Percentiles rank a stretch among this genome's conserved stretches.
These are phyloP conservation scores for Inga leiocalycina DNA, from an alignment of 306 rosid species.

Conservation along the genomic window DNA sequence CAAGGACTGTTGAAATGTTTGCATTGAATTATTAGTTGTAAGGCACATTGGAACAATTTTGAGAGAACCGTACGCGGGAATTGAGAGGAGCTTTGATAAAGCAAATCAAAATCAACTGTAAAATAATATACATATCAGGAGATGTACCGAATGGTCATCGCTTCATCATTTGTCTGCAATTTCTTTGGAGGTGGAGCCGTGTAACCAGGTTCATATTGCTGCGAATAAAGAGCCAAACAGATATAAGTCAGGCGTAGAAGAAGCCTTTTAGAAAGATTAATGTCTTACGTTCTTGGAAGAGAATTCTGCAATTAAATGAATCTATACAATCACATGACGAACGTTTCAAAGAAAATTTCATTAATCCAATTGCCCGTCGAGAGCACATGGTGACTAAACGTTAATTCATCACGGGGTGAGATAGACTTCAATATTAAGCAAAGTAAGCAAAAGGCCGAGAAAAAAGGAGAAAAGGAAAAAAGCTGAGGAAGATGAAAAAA, in stretches of 20 bases:
- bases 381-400: background rate
- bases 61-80: constrained; percentile 38
- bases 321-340: background rate
- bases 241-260: background rate
- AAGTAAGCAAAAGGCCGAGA: constrained; percentile 26
- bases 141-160: constrained; percentile 75
- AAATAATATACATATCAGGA: background rate
- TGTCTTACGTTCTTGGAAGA: background rate
- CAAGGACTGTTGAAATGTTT: constrained; percentile 13
- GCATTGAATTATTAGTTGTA: constrained; percentile 27
- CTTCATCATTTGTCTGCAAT: constrained; percentile 54
- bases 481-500: constrained; percentile 16
- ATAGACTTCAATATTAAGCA: constrained; percentile 27
- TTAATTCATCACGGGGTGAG: constrained; percentile 2
- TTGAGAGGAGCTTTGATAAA: constrained; percentile 11
- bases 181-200: constrained; percentile 70
- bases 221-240: constrained; percentile 18
- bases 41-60: constrained; percentile 31
- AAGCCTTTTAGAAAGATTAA: background rate
- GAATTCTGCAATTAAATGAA: background rate
- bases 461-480: constrained; percentile 15
- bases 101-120: constrained; percentile 18
- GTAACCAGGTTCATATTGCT: constrained; percentile 91
- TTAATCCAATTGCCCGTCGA: background rate
- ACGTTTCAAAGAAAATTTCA: background rate